A percentile compares a stretch with the other conserved stretches of the same genome.
phyloP scores from a whole-genome alignment of 139 green algal genomes.

The Closterium sp. region DNA sequence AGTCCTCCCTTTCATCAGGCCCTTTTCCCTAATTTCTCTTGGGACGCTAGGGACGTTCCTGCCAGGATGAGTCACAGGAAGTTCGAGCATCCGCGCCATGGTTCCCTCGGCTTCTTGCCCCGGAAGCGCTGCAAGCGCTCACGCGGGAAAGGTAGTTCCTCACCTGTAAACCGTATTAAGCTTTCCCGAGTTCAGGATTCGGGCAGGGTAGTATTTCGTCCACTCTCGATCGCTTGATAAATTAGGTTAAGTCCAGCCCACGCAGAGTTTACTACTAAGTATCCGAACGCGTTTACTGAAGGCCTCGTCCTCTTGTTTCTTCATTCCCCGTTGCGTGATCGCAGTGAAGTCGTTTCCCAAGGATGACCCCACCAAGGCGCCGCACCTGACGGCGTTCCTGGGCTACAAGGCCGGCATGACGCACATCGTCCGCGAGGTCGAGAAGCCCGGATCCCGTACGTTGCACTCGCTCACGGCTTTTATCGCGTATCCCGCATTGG shows the following conservation, averaged over 20 bases:
- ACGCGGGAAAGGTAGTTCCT: conserved; percentile 76
- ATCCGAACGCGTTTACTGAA: neutral
- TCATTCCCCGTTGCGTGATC: conserved; percentile 3
- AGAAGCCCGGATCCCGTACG: conserved; percentile 93
- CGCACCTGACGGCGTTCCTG: conserved; percentile 96
- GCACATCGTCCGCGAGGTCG: conserved; percentile 97
- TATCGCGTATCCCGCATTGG: no score
- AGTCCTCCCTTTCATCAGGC: neutral
- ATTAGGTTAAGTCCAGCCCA: neutral
- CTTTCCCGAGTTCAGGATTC: neutral
- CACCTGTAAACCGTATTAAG: neutral
- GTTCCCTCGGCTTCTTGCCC: conserved; percentile 96
- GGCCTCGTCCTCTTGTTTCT: neutral
- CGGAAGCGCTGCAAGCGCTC: conserved; percentile 95
- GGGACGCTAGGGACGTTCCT: neutral
- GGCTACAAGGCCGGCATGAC: conserved; percentile 94
- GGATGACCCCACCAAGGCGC: conserved; percentile 84
- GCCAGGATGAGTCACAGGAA: conserved; percentile 87
- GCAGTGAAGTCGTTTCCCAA: conserved; percentile 87
- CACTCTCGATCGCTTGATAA: neutral
- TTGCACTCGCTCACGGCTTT: neutral
- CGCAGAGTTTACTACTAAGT: neutral
- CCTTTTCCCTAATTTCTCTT: neutral
- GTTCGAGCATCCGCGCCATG: conserved; percentile 93
- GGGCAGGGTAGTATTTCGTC: neutral